Evolutionary conservation across 768 basidiomycete genomes (phyloP).

Genomic region (Holtermanniella nyarrowii): DNA sequence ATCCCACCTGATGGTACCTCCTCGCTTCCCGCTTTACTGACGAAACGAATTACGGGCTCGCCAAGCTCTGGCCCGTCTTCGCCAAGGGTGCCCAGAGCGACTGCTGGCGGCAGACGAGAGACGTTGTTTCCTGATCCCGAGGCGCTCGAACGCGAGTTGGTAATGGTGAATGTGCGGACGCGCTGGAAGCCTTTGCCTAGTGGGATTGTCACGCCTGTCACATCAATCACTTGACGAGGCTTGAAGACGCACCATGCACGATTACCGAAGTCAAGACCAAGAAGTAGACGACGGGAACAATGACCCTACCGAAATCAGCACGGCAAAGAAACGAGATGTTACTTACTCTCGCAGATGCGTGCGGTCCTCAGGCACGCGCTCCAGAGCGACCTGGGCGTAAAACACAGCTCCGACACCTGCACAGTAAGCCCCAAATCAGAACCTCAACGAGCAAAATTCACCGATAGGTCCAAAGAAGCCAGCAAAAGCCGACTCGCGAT

Average conservation of each 20-base stretch:
- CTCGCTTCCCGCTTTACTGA: no score
- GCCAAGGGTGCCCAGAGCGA: not conserved
- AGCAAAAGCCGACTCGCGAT: slow-evolving; percentile 37
- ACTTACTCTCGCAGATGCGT: slow-evolving; percentile 20
- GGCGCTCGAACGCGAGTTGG: slow-evolving; percentile 4
- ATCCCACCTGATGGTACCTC: no score
- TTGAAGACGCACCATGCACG: slow-evolving; percentile 31
- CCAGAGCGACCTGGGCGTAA: slow-evolving; percentile 41
- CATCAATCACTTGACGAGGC: not conserved
- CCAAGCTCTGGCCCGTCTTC: no score
- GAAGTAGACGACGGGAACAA: slow-evolving; percentile 41
- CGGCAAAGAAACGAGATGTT: not conserved
- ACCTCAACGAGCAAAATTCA: slow-evolving; percentile 3
- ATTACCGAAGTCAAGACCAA: slow-evolving; percentile 40
- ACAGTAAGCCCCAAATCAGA: not conserved
- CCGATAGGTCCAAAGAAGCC: slow-evolving; percentile 42
- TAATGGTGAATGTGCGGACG: slow-evolving; percentile 21
- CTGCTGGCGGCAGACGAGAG: slow-evolving; percentile 14
- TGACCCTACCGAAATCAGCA: slow-evolving; percentile 6
- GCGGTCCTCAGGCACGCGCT: slow-evolving; percentile 37
- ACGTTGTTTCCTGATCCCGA: slow-evolving; percentile 1
- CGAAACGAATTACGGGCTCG: no score
- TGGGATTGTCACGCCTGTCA: slow-evolving; percentile 39
- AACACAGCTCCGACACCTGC: slow-evolving; percentile 29
- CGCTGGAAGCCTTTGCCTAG: slow-evolving; percentile 34